Percentiles rank a stretch among this genome's conserved stretches.
phyloP scores from a whole-genome alignment of 345 rosid genomes.

The Draba incana region DNA sequence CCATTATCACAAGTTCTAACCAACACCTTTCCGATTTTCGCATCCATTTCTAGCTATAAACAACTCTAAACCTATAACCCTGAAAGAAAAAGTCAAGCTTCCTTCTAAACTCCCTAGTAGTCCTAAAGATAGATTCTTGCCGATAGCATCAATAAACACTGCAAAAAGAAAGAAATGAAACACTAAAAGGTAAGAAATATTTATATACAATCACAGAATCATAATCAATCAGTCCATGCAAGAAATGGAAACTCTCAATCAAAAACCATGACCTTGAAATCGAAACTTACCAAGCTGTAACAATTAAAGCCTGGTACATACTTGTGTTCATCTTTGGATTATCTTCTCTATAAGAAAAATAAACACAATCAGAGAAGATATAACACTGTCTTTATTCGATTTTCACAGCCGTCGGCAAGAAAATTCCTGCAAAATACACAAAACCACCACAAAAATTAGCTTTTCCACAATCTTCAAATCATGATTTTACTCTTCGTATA shows the following conservation, averaged over 20 bases:
- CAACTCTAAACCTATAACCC: slow-evolving; percentile 52
- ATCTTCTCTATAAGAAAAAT: slow-evolving; percentile 24
- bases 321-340: slow-evolving; percentile 20
- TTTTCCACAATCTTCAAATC: background rate
- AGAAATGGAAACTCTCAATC: background rate
- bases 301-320: slow-evolving; percentile 35
- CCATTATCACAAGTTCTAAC: slow-evolving; percentile 50
- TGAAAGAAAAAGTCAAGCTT: slow-evolving; percentile 42
- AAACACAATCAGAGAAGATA: slow-evolving; percentile 38
- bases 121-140: slow-evolving; percentile 49
- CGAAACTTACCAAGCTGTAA: slow-evolving; percentile 37
- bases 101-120: slow-evolving; percentile 42
- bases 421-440: slow-evolving; percentile 16
- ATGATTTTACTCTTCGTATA: background rate
- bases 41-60: slow-evolving; percentile 68
- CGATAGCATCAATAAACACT: slow-evolving; percentile 36
- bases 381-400: slow-evolving; percentile 19
- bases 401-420: slow-evolving; percentile 29
- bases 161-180: slow-evolving; percentile 18
- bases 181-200: background rate
- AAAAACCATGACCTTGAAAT: background rate
- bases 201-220: background rate
- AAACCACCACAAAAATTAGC: slow-evolving; percentile 8
- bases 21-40: slow-evolving; percentile 61
- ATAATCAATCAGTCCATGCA: background rate